Evolutionary conservation across 192 early-diverging fungal genomes (phyloP), one percentile per base, ranked within the genome.

Genomic region (Endogone sp.): DNA sequence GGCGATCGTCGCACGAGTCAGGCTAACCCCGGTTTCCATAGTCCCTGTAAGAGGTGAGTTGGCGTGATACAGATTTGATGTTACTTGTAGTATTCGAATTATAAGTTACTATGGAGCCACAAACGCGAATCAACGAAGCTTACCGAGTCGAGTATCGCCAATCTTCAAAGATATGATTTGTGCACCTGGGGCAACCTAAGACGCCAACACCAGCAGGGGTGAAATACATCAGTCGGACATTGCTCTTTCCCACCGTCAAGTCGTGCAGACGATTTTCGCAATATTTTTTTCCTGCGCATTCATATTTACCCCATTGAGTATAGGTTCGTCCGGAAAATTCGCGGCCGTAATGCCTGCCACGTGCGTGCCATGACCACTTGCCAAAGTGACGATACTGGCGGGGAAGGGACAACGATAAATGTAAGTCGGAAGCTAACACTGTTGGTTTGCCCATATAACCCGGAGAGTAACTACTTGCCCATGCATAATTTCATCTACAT

Each of bases 261-360:
- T n/a, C n/a, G n/a, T n/a, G n/a, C n/a, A n/a, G n/a, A n/a, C n/a
- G n/a, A n/a, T n/a, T n/a, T n/a, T n/a, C n/a, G n/a, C n/a, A n/a
- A n/a, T n/a, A n/a, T 65, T 29, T 49, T 54, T 54, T 44, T 4
- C 16, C 8, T 57, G 28, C 29, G n/a, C 16, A 71, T 44, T n/a
- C 25, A 75, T 62, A 71, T 64, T 67, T 79, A 91, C 91, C 71
- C 97, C 97, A 74, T 95, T 92, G 58, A 92, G 79, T 30, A 80
- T 81, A 4, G 91, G 90, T 55, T 94, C 91, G 8, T 95, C 91
- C 3, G 95, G 93, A 71, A 91, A 89, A 79, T 96, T 78, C 11
- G 94, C 95, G 2, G 94, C 94, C 21, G 94, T 80, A 70, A 99
- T 98, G 24, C 90, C 92, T 31, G 96, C 94, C 60, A 99, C 97